Base-by-base conservation (phyloP, 2,329 filamentous ascomycete species). In the Phoma herbarum region DNA sequence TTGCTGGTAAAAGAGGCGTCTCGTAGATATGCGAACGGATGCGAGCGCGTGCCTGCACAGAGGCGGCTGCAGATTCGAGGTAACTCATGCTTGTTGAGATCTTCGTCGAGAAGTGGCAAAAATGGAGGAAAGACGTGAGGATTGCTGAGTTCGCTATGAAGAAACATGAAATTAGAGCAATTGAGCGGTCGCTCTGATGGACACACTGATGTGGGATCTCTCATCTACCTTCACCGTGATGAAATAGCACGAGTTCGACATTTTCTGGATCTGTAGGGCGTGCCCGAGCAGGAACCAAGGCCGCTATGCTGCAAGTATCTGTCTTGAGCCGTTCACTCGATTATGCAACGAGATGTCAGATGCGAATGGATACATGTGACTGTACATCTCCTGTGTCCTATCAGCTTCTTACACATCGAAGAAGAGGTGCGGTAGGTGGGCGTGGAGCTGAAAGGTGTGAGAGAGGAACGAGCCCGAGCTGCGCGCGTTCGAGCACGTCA, bases 11-110 rank as follows among this genome's bases (percentile, higher is more conserved):
- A 6, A 57, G 22, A 3, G 54, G 54, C n/a, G 47, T 52, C 39
- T 57, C 37, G 41, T 57, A 57, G 28, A 57, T 57, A n/a, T 57
- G 47, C 4, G 45, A 18, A 20, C 47, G 37, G 16, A 52, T 57
- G 7, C 54, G 47, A 31, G 37, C 8, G 28, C 54, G 12, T n/a
- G 47, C 47, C 18, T 57, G 54, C 18, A 57, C 23, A 7, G 47
- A 49, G 41, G 22, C 42, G 18, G 54, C 47, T n/a, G 54, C 54
- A 22, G 39, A 44, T 22, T 26, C 31, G 26, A 53, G 39, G 16
- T 44, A 44, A 28, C 16, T 16, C 39, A 52, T 52, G 5, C 29
- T 44, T 3, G 28, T 20, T 22, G 26, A 26, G 5, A 14, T 14
- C 16, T 8, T 31, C 11, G 10, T 26, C 10, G 25, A 18, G 18